phyloP scores from a whole-genome alignment of 2,329 filamentous ascomycete species.

The Paracorniculantispora psalliotae region DNA sequence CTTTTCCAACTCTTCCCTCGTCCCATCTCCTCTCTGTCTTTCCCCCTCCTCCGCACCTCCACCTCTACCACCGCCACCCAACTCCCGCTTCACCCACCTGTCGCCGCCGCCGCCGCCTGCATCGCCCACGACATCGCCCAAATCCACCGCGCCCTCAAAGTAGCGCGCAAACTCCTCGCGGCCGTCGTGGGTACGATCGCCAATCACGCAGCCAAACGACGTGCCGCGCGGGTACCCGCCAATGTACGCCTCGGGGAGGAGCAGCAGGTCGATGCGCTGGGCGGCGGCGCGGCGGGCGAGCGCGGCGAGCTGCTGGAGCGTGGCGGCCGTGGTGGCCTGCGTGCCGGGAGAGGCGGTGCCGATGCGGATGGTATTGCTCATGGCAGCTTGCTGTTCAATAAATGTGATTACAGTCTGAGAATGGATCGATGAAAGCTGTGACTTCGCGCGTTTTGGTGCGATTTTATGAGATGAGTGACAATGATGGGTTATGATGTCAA shows the following conservation, averaged over 20 bases:
- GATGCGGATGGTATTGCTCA: slow-evolving; percentile 40
- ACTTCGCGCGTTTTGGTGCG: too few relatives aligned
- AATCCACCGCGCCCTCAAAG: slow-evolving; percentile 72
- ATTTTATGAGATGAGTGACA: neutral
- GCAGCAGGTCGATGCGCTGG: slow-evolving; percentile 58
- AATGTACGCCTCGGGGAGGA: slow-evolving; percentile 89
- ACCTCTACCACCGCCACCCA: slow-evolving; percentile 27
- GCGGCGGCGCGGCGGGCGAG: slow-evolving; percentile 60
- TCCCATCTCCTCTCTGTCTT: slow-evolving; percentile 51
- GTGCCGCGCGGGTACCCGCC: slow-evolving; percentile 86
- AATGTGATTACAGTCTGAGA: too few relatives aligned
- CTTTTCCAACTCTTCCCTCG: slow-evolving; percentile 71
- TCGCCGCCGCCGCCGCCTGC: slow-evolving; percentile 61
- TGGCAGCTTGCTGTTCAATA: neutral
- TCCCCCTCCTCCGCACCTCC: slow-evolving; percentile 22
- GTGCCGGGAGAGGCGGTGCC: slow-evolving; percentile 53
- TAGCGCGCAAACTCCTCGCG: slow-evolving; percentile 80
- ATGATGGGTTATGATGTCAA: neutral
- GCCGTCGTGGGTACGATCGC: slow-evolving; percentile 61
- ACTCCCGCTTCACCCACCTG: slow-evolving; percentile 62
- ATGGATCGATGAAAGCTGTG: too few relatives aligned
- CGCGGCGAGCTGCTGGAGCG: slow-evolving; percentile 59
- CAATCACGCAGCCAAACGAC: slow-evolving; percentile 70
- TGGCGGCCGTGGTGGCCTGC: slow-evolving; percentile 47
- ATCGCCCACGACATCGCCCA: slow-evolving; percentile 67